phyloP scores from a whole-genome alignment of 768 basidiomycete species.

The Lentinula detonsa region DNA sequence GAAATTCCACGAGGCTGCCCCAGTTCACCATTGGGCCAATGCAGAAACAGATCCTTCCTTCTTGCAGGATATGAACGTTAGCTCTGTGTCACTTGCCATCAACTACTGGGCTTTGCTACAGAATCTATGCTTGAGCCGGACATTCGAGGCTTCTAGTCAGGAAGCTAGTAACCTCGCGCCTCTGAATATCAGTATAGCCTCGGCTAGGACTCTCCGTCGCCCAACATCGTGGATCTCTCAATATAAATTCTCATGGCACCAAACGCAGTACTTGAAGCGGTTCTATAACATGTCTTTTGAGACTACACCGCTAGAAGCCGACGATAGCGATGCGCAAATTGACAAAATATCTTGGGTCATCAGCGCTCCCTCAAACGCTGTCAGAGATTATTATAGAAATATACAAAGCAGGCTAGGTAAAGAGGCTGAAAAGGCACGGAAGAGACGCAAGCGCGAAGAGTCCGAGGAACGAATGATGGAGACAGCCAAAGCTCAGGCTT shows the following conservation, averaged over 20 bases:
- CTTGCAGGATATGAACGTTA: constrained; percentile 43
- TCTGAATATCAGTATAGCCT: constrained; percentile 18
- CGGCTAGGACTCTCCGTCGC: constrained; percentile 52
- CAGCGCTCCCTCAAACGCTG: constrained; percentile 47
- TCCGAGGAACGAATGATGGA: constrained; percentile 31
- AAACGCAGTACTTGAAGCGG: constrained; percentile 56
- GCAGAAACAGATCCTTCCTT: constrained; percentile 46
- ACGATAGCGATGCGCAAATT: constrained; percentile 34
- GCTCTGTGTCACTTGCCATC: constrained; percentile 29
- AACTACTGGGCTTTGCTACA: constrained; percentile 57
- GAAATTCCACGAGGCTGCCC: constrained; percentile 49
- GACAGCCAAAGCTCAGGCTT: constrained; percentile 40
- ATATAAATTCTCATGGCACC: constrained; percentile 64
- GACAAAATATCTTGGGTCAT: constrained; percentile 44
- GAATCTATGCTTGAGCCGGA: constrained; percentile 34
- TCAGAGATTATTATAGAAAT: constrained; percentile 39
- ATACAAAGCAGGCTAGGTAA: constrained; percentile 30
- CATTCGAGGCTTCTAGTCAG: neutral
- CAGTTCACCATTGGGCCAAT: constrained; percentile 55
- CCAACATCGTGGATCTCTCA: constrained; percentile 50
- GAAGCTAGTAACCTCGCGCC: constrained; percentile 13
- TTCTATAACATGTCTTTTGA: constrained; percentile 37
- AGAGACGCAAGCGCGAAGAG: constrained; percentile 25
- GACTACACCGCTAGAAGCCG: constrained; percentile 43
- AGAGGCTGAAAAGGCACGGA: constrained; percentile 38